phyloP scores from a whole-genome alignment of 768 basidiomycete genomes.

The Coprinopsis sp. region DNA sequence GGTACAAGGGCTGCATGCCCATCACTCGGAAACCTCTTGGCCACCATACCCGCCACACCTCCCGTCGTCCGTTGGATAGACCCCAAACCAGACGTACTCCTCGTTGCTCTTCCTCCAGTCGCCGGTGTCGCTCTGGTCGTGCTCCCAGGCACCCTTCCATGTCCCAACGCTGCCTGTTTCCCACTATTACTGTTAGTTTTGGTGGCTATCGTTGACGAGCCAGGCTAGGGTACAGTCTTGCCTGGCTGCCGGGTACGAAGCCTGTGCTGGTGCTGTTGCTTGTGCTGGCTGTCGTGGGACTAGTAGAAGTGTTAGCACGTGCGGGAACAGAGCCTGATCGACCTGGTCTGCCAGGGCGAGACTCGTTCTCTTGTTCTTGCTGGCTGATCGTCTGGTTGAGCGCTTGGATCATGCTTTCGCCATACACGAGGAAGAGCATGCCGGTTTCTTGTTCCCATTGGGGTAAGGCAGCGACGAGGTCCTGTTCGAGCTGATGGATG shows the following conservation, averaged over 20 bases:
- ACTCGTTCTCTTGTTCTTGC: constrained; percentile 75
- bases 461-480: constrained; percentile 73
- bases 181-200: no score
- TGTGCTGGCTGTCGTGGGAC: no score
- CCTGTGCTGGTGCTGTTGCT: no score
- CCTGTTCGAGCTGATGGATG: constrained; percentile 72
- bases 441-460: constrained; percentile 79
- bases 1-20: constrained; percentile 22
- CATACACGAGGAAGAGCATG: constrained; percentile 78
- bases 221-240: constrained; percentile 49
- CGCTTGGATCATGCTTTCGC: constrained; percentile 72
- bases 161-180: constrained; percentile 53
- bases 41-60: constrained; percentile 16
- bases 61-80: constrained; percentile 14
- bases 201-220: no score
- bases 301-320: constrained; percentile 56
- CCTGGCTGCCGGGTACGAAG: no score
- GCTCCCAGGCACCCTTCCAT: constrained; percentile 51
- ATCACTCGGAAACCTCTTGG: constrained; percentile 17
- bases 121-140: no score
- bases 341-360: constrained; percentile 37
- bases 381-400: constrained; percentile 71
- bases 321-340: constrained; percentile 58
- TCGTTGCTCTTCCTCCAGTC: constrained; percentile 16
- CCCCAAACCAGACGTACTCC: constrained; percentile 13